These are phyloP conservation scores for Malassezia caprae DNA, from an alignment of 1,284 basidiomycete genomes.

Conservation along the genomic window DNA sequence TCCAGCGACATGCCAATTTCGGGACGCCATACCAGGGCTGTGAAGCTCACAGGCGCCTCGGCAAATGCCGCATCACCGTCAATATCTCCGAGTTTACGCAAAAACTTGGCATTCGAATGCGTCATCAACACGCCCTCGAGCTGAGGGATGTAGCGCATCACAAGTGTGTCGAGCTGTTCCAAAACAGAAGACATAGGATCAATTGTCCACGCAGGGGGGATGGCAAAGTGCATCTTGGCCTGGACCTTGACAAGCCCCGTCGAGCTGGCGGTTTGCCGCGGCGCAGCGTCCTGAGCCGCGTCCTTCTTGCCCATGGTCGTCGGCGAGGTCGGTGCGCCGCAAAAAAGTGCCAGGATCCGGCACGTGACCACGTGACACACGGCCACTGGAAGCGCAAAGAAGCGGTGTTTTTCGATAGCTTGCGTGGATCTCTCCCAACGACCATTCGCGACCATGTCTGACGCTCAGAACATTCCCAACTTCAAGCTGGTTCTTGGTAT, in stretches of 20 bases:
- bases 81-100: conserved; percentile 61
- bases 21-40: conserved; percentile 81
- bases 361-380: conserved; percentile 9
- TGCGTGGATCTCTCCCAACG: conserved; percentile 1
- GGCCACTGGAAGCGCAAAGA: conserved; percentile 12
- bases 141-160: conserved; percentile 65
- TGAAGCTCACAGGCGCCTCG: conserved; percentile 65
- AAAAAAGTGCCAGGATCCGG: neutral
- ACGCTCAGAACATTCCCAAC: conserved; percentile 59
- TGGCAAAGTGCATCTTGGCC: conserved; percentile 33
- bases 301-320: conserved; percentile 4
- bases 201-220: conserved; percentile 32
- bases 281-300: neutral
- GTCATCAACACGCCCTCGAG: conserved; percentile 77
- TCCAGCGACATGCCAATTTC: conserved; percentile 76
- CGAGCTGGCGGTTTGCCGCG: neutral
- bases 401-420: conserved; percentile 14
- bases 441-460: conserved; percentile 18
- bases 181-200: conserved; percentile 29
- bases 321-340: conserved; percentile 1
- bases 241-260: conserved; percentile 31
- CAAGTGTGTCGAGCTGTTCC: conserved; percentile 43
- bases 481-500: conserved; percentile 97
- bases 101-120: conserved; percentile 67
- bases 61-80: conserved; percentile 78